These are phyloP conservation scores for Rhizopogon vesiculosus DNA, from an alignment of 768 basidiomycete species.

Conservation along the genomic window DNA sequence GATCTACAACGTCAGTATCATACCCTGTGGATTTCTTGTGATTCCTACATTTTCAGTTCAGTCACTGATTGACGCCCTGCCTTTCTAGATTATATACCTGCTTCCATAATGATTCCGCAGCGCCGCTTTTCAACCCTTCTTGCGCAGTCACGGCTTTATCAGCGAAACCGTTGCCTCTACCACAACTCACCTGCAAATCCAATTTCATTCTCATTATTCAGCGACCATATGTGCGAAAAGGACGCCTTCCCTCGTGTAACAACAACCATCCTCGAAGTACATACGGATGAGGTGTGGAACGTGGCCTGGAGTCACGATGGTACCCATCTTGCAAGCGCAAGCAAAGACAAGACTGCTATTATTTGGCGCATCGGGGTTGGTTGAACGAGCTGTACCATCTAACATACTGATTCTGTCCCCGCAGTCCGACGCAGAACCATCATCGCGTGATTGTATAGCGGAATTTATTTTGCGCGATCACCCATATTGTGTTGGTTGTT, in stretches of 20 bases:
- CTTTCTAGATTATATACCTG: conserved; percentile 77
- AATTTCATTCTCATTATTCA: conserved; percentile 73
- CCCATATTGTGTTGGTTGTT: conserved; percentile 66
- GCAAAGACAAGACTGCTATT: conserved; percentile 83
- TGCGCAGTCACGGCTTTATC: conserved; percentile 77
- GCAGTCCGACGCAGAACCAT: conserved; percentile 43
- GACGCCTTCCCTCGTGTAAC: conserved; percentile 81
- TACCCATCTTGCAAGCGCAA: conserved; percentile 75
- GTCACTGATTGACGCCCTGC: not conserved
- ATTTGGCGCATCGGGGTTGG: conserved; percentile 86
- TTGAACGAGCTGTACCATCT: conserved; percentile 9
- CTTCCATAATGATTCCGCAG: conserved; percentile 89
- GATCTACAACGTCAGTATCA: conserved; percentile 71
- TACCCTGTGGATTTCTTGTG: not conserved
- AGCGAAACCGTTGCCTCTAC: conserved; percentile 79
- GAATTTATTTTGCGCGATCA: conserved; percentile 71
- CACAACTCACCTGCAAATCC: conserved; percentile 67
- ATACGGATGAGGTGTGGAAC: conserved; percentile 94
- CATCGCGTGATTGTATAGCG: conserved; percentile 54
- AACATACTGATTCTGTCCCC: conserved; percentile 13
- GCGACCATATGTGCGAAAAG: conserved; percentile 80
- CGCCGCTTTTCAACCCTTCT: conserved; percentile 82
- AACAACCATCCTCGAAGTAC: conserved; percentile 80
- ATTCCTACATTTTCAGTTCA: not conserved
- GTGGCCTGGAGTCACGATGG: conserved; percentile 95